Evolutionary conservation across 2,329 filamentous ascomycete genomes (phyloP).

Genomic region (Epichloe sibirici): DNA sequence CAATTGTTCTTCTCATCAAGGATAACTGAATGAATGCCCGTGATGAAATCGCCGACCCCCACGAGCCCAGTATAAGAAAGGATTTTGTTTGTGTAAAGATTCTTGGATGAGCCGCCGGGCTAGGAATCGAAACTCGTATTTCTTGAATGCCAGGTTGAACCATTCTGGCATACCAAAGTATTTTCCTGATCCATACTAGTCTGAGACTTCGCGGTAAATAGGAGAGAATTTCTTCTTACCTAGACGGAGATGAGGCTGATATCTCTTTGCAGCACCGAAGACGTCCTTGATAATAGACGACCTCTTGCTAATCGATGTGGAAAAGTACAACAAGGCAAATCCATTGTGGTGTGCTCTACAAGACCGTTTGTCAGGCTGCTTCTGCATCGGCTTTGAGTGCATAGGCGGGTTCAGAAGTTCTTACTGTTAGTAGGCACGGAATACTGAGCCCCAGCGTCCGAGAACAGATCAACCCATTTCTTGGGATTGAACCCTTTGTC

Average conservation of each 20-base stretch:
- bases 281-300: conserved; percentile 23
- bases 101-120: conserved; percentile 19
- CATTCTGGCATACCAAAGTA: conserved; percentile 39
- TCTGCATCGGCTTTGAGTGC: too few species aligned
- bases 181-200: conserved; percentile 19
- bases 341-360: conserved; percentile 35
- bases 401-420: background rate
- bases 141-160: conserved; percentile 32
- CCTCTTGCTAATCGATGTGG: conserved; percentile 20
- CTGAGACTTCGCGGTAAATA: too few species aligned
- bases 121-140: conserved; percentile 22
- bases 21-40: conserved; percentile 30
- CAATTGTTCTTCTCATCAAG: conserved; percentile 28
- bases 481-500: conserved; percentile 35
- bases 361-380: too few species aligned
- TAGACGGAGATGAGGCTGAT: conserved; percentile 1
- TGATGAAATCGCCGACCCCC: conserved; percentile 26
- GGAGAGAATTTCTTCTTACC: background rate
- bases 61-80: conserved; percentile 29
- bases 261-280: conserved; percentile 19
- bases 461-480: conserved; percentile 40
- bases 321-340: conserved; percentile 28
- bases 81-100: conserved; percentile 27
- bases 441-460: conserved; percentile 36
- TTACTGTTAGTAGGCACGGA: conserved; percentile 28